Evolutionary conservation across 2,329 filamentous ascomycete genomes (phyloP).

Genomic region (Sporothrix mexicana): DNA sequence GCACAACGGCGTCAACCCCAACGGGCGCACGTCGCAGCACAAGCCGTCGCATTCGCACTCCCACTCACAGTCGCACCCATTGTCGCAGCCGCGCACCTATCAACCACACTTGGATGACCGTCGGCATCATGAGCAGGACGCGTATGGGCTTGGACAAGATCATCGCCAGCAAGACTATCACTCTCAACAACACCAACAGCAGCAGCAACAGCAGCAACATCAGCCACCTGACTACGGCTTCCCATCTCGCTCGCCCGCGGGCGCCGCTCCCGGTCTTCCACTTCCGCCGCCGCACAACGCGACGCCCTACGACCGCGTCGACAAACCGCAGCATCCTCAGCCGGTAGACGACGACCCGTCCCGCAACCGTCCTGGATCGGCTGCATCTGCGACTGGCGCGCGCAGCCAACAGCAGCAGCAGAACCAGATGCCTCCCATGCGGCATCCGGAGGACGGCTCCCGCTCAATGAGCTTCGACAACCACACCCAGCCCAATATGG

Average conservation of each 20-base stretch:
- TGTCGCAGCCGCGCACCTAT: slow-evolving; percentile 33
- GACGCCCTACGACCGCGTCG: slow-evolving; percentile 5
- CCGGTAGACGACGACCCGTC: slow-evolving; percentile 26
- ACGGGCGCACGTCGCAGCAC: slow-evolving; percentile 32
- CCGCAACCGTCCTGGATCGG: slow-evolving; percentile 26
- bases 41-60: slow-evolving; percentile 22
- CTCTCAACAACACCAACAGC: slow-evolving; percentile 26
- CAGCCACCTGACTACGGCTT: slow-evolving; percentile 17
- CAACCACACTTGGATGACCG: slow-evolving; percentile 52
- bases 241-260: slow-evolving; percentile 9
- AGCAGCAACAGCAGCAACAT: slow-evolving; percentile 12
- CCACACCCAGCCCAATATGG: slow-evolving; percentile 25
- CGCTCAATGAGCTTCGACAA: slow-evolving; percentile 35
- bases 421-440: slow-evolving; percentile 17
- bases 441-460: slow-evolving; percentile 32
- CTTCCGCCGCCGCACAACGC: not conserved
- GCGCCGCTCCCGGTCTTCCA: not conserved
- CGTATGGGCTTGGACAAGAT: slow-evolving; percentile 60
- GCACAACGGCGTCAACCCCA: slow-evolving; percentile 38
- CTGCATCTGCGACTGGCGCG: slow-evolving; percentile 10
- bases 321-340: slow-evolving; percentile 18
- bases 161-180: slow-evolving; percentile 45
- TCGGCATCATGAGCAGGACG: slow-evolving; percentile 63
- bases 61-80: not conserved
- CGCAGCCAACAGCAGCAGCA: not conserved